phyloP scores from a whole-genome alignment of 2,329 filamentous ascomycete species.

The Paecilomyces dactylethromorphus region DNA sequence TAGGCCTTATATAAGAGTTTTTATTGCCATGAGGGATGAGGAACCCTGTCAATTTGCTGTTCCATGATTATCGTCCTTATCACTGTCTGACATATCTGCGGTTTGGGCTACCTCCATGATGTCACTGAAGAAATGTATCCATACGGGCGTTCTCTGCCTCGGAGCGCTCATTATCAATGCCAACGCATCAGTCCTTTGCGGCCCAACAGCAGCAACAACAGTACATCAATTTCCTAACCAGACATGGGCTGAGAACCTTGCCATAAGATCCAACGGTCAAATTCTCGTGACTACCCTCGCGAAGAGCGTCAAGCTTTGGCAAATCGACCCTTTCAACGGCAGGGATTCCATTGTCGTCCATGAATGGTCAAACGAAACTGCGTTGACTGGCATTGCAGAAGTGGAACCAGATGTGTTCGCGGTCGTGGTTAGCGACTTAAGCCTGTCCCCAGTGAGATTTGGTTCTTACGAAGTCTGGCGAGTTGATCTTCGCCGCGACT shows the following conservation, averaged over 20 bases:
- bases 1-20: neutral
- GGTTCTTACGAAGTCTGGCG: neutral
- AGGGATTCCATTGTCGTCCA: conserved; percentile 8
- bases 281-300: conserved; percentile 13
- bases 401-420: conserved; percentile 11
- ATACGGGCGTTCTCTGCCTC: neutral
- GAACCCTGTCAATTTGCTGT: neutral
- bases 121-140: neutral
- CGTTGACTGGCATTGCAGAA: conserved; percentile 13
- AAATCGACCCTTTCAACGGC: conserved; percentile 4
- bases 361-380: conserved; percentile 7
- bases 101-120: neutral
- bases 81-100: neutral
- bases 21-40: neutral
- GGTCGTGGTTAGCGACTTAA: conserved; percentile 12
- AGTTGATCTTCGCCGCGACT: conserved; percentile 7
- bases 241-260: conserved; percentile 8
- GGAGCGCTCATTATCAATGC: neutral
- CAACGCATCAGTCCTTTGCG: neutral
- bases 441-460: conserved; percentile 3
- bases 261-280: conserved; percentile 8
- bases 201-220: neutral
- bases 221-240: neutral
- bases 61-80: neutral
- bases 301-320: conserved; percentile 8